Percentiles rank a stretch among this genome's conserved stretches.
phyloP scores from a whole-genome alignment of 2,329 filamentous ascomycete genomes.

The Raffaelea deltoideospora region DNA sequence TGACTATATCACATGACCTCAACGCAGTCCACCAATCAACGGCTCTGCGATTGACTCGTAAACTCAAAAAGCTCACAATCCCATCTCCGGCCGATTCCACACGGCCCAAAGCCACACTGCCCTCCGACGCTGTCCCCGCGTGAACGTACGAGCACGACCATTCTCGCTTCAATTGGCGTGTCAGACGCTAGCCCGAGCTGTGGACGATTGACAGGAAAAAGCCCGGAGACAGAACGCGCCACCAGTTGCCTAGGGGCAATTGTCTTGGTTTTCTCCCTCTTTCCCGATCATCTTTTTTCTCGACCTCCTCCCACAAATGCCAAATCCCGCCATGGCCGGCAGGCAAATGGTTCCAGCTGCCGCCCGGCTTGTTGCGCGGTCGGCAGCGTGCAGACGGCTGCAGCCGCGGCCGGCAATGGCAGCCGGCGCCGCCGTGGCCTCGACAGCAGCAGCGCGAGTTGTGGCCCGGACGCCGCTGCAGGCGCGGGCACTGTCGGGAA shows the following conservation, averaged over 20 bases:
- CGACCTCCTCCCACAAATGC: neutral
- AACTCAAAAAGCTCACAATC: no score
- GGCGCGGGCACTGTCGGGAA: slow-evolving; percentile 57
- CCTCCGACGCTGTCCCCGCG: no score
- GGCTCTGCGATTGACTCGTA: no score
- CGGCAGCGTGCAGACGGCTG: slow-evolving; percentile 45
- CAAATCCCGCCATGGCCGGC: slow-evolving; percentile 53
- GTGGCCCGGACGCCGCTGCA: slow-evolving; percentile 39
- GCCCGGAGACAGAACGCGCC: no score
- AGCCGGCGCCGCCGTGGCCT: neutral
- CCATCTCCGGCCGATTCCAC: no score
- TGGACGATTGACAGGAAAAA: no score
- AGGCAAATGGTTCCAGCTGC: slow-evolving; percentile 57
- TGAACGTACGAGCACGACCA: neutral
- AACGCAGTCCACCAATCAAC: no score
- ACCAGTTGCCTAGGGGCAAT: neutral
- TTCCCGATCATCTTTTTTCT: neutral
- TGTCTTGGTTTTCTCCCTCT: neutral
- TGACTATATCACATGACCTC: no score
- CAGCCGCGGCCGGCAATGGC: slow-evolving; percentile 14
- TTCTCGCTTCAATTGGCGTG: neutral
- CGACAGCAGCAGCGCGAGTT: no score
- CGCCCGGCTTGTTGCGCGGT: slow-evolving; percentile 53
- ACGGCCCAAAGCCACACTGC: neutral
- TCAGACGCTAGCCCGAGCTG: neutral